A percentile compares a stretch with the other conserved stretches of the same genome.
phyloP scores from a whole-genome alignment of 2,329 filamentous ascomycete species.

The Alternaria viburni region DNA sequence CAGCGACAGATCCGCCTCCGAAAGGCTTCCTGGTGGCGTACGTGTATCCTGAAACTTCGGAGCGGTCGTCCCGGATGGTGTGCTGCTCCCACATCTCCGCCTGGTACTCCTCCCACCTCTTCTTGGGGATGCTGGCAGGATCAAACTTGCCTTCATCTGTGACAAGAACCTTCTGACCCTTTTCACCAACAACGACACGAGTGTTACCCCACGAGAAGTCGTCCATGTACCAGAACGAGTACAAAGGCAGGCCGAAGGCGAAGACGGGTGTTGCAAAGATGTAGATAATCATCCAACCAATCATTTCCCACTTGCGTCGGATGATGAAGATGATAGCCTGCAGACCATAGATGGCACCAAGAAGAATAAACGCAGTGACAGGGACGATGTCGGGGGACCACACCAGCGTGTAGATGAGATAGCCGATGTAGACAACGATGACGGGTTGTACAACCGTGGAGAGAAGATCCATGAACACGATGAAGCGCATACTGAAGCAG shows the following conservation, averaged over 20 bases:
- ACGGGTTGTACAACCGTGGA: conserved; percentile 93
- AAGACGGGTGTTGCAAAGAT: conserved; percentile 90
- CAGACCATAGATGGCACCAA: conserved; percentile 95
- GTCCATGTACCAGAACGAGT: conserved; percentile 99
- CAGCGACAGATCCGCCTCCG: conserved; percentile 54
- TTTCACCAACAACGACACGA: conserved; percentile 92
- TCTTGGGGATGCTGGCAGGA: conserved; percentile 87
- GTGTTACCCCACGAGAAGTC: conserved; percentile 99
- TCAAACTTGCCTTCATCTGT: conserved; percentile 99
- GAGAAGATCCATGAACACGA: conserved; percentile 92
- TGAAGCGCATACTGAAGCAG: conserved; percentile 99
- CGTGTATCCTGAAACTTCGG: conserved; percentile 90
- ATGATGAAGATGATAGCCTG: conserved; percentile 97
- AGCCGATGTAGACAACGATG: conserved; percentile 85
- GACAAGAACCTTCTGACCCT: conserved; percentile 88
- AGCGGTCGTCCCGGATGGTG: conserved; percentile 80
- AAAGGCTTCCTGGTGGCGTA: conserved; percentile 82
- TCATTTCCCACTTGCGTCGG: conserved; percentile 98
- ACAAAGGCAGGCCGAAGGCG: conserved; percentile 86
- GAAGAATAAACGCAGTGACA: conserved; percentile 83
- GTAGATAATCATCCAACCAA: conserved; percentile 99
- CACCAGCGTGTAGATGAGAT: conserved; percentile 79
- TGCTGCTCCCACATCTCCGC: conserved; percentile 96
- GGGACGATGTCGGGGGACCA: conserved; percentile 71
- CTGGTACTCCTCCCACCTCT: conserved; percentile 99